These are phyloP conservation scores for Hymenoscyphus fraxineus DNA, from an alignment of 2,329 filamentous ascomycete genomes.

Conservation along the genomic window DNA sequence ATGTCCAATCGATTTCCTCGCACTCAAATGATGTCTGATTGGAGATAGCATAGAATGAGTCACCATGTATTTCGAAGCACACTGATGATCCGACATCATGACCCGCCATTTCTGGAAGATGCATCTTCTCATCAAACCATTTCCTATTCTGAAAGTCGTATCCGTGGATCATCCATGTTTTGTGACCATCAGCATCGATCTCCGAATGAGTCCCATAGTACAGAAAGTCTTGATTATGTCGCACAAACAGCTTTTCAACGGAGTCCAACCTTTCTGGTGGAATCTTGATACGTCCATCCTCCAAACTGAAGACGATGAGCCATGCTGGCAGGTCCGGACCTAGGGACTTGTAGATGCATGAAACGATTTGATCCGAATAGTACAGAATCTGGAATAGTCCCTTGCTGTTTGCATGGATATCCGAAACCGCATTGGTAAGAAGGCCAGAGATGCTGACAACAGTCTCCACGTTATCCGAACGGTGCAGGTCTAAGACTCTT, in stretches of 20 bases:
- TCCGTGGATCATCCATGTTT: slow-evolving; percentile 60
- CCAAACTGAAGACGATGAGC: slow-evolving; percentile 50
- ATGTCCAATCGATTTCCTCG: slow-evolving; percentile 63
- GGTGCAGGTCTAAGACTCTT: slow-evolving; percentile 56
- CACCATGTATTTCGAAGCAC: slow-evolving; percentile 67
- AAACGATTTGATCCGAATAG: slow-evolving; percentile 53
- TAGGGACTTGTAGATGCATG: slow-evolving; percentile 51
- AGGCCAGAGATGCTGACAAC: slow-evolving; percentile 50
- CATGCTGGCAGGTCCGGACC: slow-evolving; percentile 41
- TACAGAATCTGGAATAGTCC: slow-evolving; percentile 54
- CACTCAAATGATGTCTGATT: slow-evolving; percentile 60
- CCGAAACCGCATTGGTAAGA: slow-evolving; percentile 37
- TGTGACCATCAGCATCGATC: slow-evolving; percentile 49
- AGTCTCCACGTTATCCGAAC: slow-evolving; percentile 46
- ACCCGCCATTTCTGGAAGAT: slow-evolving; percentile 57
- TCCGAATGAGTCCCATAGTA: slow-evolving; percentile 64
- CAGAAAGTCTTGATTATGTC: slow-evolving; percentile 58
- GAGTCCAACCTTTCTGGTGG: slow-evolving; percentile 40
- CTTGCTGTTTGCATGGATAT: slow-evolving; percentile 35
- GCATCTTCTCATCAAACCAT: slow-evolving; percentile 44
- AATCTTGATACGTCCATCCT: slow-evolving; percentile 40
- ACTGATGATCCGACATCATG: slow-evolving; percentile 62
- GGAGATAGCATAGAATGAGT: slow-evolving; percentile 65
- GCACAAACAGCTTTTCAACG: slow-evolving; percentile 59
- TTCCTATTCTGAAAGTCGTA: slow-evolving; percentile 43